Evolutionary conservation across 192 early-diverging fungal genomes (phyloP), one percentile per base, ranked within the genome.

Genomic region (Backusella liffmaniae): DNA sequence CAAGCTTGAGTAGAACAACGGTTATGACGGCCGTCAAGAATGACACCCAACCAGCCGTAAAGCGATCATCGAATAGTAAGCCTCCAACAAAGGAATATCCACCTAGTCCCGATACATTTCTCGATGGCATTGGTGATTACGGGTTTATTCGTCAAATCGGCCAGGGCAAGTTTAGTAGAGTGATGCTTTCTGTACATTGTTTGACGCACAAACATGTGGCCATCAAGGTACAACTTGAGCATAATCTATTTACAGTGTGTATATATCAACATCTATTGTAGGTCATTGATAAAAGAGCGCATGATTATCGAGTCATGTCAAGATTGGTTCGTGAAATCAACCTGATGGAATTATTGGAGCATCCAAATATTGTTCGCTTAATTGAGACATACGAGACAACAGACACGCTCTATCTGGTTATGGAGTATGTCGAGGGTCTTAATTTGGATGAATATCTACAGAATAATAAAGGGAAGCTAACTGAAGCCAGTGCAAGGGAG

Each of bases 301-400:
- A 88, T 77, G 83, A 84, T 77, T 23, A 84, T 8, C 80, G 84
- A 21, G 83, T 86, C 62, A 76, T 88, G 49, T 75, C 81, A 26
- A 87, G 96, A 26, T 85, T 96, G 49, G 89, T 94, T 37, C 89
- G 96, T 23, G 93, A 94, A 77, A 89, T 92, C 67, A 82, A 82
- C 42, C 86, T 96, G 49, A 88, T 98, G 75, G 94, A 96, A 79
- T 88, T 94, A 26, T 87, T 98, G 7, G 86, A 95, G 67, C 96
- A 98, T 73, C 94, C 93, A 41, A 93, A 98, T 78, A 96, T 98
- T 82, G 93, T 98, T 72, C 89, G 90, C 73, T 84, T 97, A 15
- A 91, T 93, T 73, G 95, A 97, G 69, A 91, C 94, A 23, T 85
- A 92, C 35, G 93, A 96, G 75, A 93, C 92, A 9, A 83, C 89